phyloP scores from a whole-genome alignment of 768 basidiomycete genomes.

The Trametes cinnabarina region DNA sequence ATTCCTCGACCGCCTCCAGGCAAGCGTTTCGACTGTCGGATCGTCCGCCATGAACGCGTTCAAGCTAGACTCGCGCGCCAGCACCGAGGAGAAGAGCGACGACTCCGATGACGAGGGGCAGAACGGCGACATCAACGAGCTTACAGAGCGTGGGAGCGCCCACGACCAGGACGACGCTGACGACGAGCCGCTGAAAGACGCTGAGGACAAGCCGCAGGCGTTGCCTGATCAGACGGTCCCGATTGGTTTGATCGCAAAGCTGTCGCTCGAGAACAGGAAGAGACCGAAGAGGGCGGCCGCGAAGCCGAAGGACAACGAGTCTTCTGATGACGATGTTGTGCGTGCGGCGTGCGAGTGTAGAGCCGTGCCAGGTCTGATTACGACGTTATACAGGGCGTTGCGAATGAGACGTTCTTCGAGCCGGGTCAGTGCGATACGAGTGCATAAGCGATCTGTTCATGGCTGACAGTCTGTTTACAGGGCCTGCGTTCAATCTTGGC shows the following conservation, averaged over 20 bases:
- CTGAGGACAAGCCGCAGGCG: constrained; percentile 46
- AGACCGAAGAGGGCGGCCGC: constrained; percentile 27
- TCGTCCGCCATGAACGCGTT: constrained; percentile 44
- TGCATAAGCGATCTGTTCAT: no score
- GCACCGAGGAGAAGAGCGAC: constrained; percentile 28
- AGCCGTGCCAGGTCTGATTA: constrained; percentile 4
- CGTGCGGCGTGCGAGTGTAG: constrained; percentile 15
- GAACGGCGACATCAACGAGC: constrained; percentile 13
- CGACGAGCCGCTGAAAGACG: constrained; percentile 31
- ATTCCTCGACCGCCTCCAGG: constrained; percentile 69
- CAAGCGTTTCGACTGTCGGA: constrained; percentile 52
- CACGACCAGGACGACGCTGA: constrained; percentile 23
- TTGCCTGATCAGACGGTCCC: constrained; percentile 74
- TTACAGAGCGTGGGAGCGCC: constrained; percentile 26
- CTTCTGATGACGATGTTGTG: constrained; percentile 59
- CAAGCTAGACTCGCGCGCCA: constrained; percentile 38
- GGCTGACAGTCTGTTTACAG: no score
- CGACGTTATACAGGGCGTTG: constrained; percentile 56
- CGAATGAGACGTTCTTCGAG: constrained; percentile 77
- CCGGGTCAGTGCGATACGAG: constrained; percentile 49
- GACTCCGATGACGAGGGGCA: constrained; percentile 26
- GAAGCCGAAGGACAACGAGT: constrained; percentile 14
- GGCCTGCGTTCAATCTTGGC: constrained; percentile 68
- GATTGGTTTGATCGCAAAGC: constrained; percentile 69
- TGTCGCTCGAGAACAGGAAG: constrained; percentile 56